Evolutionary conservation across 805 yeast species (phyloP), one percentile per base, ranked within the genome.

Genomic region (Metschnikowia henanensis): DNA sequence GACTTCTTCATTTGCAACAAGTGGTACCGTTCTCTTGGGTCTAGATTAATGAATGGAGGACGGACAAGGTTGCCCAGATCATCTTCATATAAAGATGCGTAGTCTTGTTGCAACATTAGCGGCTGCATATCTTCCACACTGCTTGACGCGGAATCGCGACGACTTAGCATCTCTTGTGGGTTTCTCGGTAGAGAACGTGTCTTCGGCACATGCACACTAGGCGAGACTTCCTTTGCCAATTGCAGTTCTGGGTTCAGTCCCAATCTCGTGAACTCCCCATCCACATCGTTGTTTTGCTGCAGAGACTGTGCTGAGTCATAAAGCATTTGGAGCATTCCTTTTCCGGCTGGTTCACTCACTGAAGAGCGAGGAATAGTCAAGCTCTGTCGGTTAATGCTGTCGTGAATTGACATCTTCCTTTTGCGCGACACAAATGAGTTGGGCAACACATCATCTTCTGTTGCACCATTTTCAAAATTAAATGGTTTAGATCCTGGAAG

Each of bases 11-110:
- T 50, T 49, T 69, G 74, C 23, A 71, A 52, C 43, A 72, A 57
- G 12, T 68, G 70, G 46, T 72, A 67, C 21, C 76, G 55, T 48
- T 72, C 76, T 28, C 66, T 47, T 1, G 76, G 76, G 44, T 70
- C 75, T 35, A 70, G 58, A 35, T 68, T 69, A 31, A 72, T 71
- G 49, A 72, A 68, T 5, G 76, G 75, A 0, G 76, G 76, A 35
- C 76, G 57, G 3, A 65, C 70, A 37, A 67, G 49, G 34, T 67
- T 63, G 9, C 75, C 75, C 8, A n/a, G 25, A 6, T 56, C 61
- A 44, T 72, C 75, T 10, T 57, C 51, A 46, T 70, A 70, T 10
- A 52, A 26, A 3, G 69, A 65, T 2, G 69, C 66, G 47, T 59
- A 61, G 26, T 64, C 70, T 30, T 60, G 64, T 31, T 64, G 68